Conservation (phyloP, 2,329 filamentous ascomycete species). For the Emmonsiellopsis sp. region DNA sequence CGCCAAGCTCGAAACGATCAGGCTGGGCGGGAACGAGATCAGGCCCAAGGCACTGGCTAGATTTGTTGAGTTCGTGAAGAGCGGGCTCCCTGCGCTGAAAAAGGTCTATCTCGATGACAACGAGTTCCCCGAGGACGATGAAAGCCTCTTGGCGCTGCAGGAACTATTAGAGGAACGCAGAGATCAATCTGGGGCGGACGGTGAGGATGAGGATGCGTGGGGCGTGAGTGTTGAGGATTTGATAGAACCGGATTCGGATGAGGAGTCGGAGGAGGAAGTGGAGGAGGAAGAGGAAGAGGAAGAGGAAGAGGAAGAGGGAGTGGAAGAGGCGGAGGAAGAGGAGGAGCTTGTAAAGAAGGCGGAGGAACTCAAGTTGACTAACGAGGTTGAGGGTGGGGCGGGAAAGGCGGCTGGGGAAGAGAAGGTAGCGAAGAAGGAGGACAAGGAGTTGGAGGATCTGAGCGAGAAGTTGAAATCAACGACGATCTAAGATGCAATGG, state of each 20-base stretch:
- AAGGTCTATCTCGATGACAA: conserved; percentile 94
- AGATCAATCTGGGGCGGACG: conserved; percentile 52
- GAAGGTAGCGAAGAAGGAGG: conserved; percentile 56
- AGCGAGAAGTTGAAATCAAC: conserved; percentile 69
- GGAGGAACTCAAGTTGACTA: conserved; percentile 54
- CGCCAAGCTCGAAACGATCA: conserved; percentile 65
- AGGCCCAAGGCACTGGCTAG: conserved; percentile 63
- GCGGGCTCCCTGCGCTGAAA: conserved; percentile 63
- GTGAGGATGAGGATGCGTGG: conserved; percentile 70
- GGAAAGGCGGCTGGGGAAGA: conserved; percentile 62
- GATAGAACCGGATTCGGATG: conserved; percentile 62
- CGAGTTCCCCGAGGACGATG: conserved; percentile 81
- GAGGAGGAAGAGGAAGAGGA: conserved; percentile 58
- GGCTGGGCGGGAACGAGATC: conserved; percentile 92
- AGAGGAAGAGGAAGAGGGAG: conserved; percentile 57
- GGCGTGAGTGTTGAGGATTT: conserved; percentile 82
- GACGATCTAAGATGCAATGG: conserved; percentile 1
- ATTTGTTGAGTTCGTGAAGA: conserved; percentile 58
- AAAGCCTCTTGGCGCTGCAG: conserved; percentile 57
- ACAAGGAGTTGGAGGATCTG: conserved; percentile 67
- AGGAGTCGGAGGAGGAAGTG: conserved; percentile 58
- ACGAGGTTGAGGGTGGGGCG: conserved; percentile 45
- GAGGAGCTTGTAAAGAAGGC: conserved; percentile 45
- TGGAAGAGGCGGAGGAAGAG: conserved; percentile 60
- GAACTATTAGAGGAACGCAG: conserved; percentile 68